phyloP scores from a whole-genome alignment of 2,329 filamentous ascomycete species.

The Trichoderma polysporum region DNA sequence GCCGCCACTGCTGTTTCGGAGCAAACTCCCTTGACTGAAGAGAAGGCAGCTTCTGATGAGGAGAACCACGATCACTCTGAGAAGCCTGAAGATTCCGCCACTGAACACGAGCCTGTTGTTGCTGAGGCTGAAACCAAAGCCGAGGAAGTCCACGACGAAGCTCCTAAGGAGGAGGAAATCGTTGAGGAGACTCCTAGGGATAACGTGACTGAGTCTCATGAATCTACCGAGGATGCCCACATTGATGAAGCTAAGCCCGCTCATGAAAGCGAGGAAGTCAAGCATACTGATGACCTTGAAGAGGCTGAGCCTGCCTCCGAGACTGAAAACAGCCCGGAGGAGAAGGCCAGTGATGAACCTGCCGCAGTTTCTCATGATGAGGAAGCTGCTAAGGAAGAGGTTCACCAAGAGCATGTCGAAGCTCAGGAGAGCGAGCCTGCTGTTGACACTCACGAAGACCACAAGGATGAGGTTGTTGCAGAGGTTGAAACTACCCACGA shows the following conservation, averaged over 20 bases:
- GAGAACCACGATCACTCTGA: slow-evolving; percentile 1
- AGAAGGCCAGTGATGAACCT: neutral
- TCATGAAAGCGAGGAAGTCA: slow-evolving; percentile 4
- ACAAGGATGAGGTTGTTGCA: slow-evolving; percentile 26
- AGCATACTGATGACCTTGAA: slow-evolving; percentile 1
- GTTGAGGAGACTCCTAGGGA: slow-evolving; percentile 2
- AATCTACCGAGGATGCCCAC: slow-evolving; percentile 4
- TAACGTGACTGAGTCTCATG: slow-evolving; percentile 11
- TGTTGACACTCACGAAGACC: neutral
- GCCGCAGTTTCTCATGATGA: neutral
- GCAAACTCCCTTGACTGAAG: neutral
- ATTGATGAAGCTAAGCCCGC: neutral
- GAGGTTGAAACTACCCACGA: slow-evolving; percentile 21
- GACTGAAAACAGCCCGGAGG: neutral
- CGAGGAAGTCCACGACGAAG: slow-evolving; percentile 3
- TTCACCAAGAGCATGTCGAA: slow-evolving; percentile 3
- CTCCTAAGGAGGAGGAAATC: slow-evolving; percentile 5
- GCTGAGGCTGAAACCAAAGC: slow-evolving; percentile 5
- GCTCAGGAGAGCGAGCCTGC: slow-evolving; percentile 21
- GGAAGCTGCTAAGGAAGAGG: neutral
- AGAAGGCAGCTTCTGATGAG: neutral
- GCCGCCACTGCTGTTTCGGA: neutral
- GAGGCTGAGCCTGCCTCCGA: neutral
- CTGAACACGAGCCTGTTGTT: neutral
- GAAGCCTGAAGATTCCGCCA: neutral